These are phyloP conservation scores for Trichophyton equinum DNA, from an alignment of 2,329 filamentous ascomycete species.

Conservation along the genomic window DNA sequence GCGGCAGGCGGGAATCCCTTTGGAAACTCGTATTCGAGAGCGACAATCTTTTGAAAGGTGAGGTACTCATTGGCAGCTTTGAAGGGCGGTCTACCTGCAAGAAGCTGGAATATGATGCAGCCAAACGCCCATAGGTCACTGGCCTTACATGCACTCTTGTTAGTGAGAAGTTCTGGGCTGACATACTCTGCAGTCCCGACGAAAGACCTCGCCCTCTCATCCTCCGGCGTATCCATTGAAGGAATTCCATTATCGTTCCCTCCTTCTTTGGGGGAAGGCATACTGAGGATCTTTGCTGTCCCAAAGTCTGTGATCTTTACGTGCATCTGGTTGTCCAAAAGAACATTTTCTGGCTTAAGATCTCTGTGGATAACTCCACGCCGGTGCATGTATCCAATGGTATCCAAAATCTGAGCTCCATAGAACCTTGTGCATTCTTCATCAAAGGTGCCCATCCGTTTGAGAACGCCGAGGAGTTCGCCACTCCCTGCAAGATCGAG, in stretches of 20 bases:
- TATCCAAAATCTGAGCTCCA: constrained; percentile 86
- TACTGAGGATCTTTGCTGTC: constrained; percentile 80
- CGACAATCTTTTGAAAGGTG: constrained; percentile 97
- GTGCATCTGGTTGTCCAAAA: constrained; percentile 90
- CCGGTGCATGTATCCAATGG: constrained; percentile 96
- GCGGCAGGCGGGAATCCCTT: constrained; percentile 74
- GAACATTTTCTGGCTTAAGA: constrained; percentile 90
- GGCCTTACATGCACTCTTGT: constrained; percentile 94
- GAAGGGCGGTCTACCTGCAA: constrained; percentile 93
- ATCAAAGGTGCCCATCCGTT: constrained; percentile 89
- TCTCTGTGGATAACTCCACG: constrained; percentile 93
- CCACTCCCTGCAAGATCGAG: constrained; percentile 85
- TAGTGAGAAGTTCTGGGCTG: constrained; percentile 88
- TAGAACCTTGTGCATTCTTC: constrained; percentile 92
- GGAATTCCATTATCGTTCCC: constrained; percentile 34
- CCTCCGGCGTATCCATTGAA: constrained; percentile 42
- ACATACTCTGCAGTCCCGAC: constrained; percentile 98
- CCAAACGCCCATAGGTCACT: constrained; percentile 98
- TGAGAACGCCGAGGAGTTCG: constrained; percentile 81
- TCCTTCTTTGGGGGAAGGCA: constrained; percentile 34
- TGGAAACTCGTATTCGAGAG: constrained; percentile 86
- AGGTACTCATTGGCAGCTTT: constrained; percentile 92
- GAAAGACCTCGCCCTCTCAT: constrained; percentile 77
- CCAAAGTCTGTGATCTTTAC: constrained; percentile 99
- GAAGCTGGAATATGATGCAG: constrained; percentile 90